A percentile compares a stretch with the other conserved stretches of the same genome.
Conservation (phyloP, 192 early-diverging fungal species). For the Rhizoclosmatium globosum region DNA sequence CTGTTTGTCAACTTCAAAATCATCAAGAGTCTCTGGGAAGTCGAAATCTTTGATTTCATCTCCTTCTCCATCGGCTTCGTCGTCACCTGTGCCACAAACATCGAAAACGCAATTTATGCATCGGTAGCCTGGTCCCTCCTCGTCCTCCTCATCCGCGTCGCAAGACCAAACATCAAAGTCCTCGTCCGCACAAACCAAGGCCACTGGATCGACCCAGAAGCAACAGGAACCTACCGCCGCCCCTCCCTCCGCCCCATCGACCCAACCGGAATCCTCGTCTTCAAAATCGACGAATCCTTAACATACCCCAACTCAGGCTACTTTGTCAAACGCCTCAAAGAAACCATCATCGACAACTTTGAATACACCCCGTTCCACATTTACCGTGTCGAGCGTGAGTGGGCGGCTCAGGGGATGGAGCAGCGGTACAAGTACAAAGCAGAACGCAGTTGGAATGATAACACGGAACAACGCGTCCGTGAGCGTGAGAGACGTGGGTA, state of each 20-base stretch:
- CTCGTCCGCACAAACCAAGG: constrained; percentile 43
- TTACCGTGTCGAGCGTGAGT: constrained; percentile 4
- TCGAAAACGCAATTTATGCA: constrained; percentile 83
- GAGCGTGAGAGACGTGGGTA: not conserved
- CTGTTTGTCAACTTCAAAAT: constrained; percentile 70
- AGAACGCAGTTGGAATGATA: constrained; percentile 47
- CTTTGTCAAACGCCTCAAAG: constrained; percentile 34
- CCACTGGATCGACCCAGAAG: constrained; percentile 38
- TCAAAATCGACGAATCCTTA: constrained; percentile 67
- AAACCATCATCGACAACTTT: constrained; percentile 33
- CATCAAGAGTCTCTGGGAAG: constrained; percentile 71
- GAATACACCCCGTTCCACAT: constrained; percentile 16
- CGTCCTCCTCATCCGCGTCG: constrained; percentile 78
- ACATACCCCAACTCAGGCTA: constrained; percentile 75
- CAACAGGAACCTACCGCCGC: not conserved
- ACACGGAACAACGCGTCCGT: constrained; percentile 42
- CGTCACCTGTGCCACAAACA: constrained; percentile 67
- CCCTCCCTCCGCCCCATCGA: not conserved
- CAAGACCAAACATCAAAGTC: constrained; percentile 65
- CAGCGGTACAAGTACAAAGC: constrained; percentile 5
- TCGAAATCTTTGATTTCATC: constrained; percentile 61
- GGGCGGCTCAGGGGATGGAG: constrained; percentile 41
- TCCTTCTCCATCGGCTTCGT: constrained; percentile 58
- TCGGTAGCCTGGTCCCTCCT: constrained; percentile 74
- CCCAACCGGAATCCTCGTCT: constrained; percentile 74